These are phyloP conservation scores for Ochromonas danica DNA, from an alignment of 108 stramenopile species.

Conservation along the genomic window DNA sequence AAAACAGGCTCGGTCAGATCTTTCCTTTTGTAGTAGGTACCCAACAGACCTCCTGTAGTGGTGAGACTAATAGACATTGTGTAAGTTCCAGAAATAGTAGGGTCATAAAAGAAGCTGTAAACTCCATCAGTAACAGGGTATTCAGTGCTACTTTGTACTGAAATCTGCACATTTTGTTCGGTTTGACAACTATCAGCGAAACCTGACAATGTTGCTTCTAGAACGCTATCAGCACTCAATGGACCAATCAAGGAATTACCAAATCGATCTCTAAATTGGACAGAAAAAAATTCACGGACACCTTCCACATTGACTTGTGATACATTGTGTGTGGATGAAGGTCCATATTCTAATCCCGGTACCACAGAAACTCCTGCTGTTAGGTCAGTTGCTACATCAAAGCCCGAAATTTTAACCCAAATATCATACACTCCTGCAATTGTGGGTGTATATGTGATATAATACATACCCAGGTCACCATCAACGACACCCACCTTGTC, in stretches of 20 bases:
- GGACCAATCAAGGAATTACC: slow-evolving; percentile 63
- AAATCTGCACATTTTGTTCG: not conserved
- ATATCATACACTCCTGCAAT: slow-evolving; percentile 63
- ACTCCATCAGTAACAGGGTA: slow-evolving; percentile 55
- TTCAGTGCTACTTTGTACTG: no score
- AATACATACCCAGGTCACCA: slow-evolving; percentile 52
- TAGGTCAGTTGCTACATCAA: slow-evolving; percentile 57
- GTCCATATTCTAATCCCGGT: slow-evolving; percentile 60
- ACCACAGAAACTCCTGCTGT: slow-evolving; percentile 54
- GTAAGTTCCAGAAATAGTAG: slow-evolving; percentile 65
- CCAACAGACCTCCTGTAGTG: slow-evolving; percentile 66
- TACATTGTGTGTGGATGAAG: slow-evolving; percentile 54
- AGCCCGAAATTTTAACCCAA: slow-evolving; percentile 51
- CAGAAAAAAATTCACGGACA: slow-evolving; percentile 55
- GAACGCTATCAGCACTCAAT: no score
- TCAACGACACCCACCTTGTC: slow-evolving; percentile 40
- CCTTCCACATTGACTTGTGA: slow-evolving; percentile 60
- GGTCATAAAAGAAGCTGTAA: slow-evolving; percentile 59
- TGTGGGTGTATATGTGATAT: slow-evolving; percentile 64
- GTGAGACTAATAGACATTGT: slow-evolving; percentile 51
- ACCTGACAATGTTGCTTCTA: not conserved
- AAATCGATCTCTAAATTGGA: slow-evolving; percentile 67
- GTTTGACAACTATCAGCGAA: slow-evolving; percentile 1
- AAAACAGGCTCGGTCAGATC: slow-evolving; percentile 69
- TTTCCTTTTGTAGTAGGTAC: slow-evolving; percentile 60